Evolutionary conservation across 176 grass and related monocot genomes (phyloP).

Genomic region (maize (Zea mays)): DNA sequence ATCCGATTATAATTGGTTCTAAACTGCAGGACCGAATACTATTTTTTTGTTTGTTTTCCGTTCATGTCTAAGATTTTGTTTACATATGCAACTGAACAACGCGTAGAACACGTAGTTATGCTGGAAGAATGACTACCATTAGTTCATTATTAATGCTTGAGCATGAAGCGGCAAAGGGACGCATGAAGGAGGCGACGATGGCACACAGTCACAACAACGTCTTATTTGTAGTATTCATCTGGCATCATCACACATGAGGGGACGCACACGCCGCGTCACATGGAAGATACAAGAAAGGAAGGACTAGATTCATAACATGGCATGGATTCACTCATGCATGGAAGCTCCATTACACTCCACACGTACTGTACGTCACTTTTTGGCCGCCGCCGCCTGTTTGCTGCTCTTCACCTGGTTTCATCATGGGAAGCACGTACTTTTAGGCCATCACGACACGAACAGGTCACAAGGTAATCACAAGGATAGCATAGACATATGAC

Average conservation of each 20-base stretch:
- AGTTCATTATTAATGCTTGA: neutral
- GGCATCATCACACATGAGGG: neutral
- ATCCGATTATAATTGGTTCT: too few relatives aligned
- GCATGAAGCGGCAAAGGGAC: neutral
- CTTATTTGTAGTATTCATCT: neutral
- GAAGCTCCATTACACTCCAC: neutral
- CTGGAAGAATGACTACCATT: neutral
- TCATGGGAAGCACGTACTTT: neutral
- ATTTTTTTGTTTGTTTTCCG: neutral
- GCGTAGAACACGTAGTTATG: neutral
- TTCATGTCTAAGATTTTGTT: neutral
- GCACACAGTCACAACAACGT: neutral
- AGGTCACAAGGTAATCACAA: slow-evolving; percentile 1
- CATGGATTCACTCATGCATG: slow-evolving; percentile 4
- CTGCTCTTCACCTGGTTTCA: slow-evolving; percentile 57
- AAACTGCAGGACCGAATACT: too few relatives aligned
- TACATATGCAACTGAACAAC: neutral
- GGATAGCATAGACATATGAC: neutral
- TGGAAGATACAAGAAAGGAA: neutral
- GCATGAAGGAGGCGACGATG: neutral
- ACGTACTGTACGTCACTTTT: slow-evolving; percentile 35
- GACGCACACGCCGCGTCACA: neutral
- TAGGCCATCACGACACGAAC: slow-evolving; percentile 1
- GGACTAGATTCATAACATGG: neutral
- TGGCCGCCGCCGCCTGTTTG: slow-evolving; percentile 52